These are phyloP conservation scores for Trichoderma orchidacearum DNA, from an alignment of 495 filamentous ascomycete species.

Conservation along the genomic window DNA sequence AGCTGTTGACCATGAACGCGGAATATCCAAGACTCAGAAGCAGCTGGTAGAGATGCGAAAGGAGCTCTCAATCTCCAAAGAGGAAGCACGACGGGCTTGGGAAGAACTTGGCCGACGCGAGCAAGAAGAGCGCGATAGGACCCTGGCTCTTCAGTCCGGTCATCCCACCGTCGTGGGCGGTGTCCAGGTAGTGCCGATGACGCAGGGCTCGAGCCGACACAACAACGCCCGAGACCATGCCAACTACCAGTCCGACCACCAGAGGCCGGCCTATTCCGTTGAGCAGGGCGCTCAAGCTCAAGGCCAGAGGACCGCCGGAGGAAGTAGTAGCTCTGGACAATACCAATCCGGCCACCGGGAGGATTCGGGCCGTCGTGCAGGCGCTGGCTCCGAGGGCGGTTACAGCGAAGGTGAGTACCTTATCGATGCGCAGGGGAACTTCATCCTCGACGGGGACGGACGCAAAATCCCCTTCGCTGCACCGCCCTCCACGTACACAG, in stretches of 20 bases:
- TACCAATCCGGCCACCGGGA: background rate
- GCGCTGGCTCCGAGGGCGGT: conserved; percentile 34
- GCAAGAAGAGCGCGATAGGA: conserved; percentile 91
- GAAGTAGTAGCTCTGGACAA: conserved; percentile 11
- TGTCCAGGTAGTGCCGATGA: conserved; percentile 94
- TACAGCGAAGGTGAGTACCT: conserved; percentile 46
- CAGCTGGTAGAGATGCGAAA: conserved; percentile 73
- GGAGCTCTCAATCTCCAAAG: conserved; percentile 87
- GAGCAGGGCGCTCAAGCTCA: background rate
- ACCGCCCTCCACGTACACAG: conserved; percentile 14
- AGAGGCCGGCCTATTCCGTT: conserved; percentile 16
- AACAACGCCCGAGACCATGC: conserved; percentile 31
- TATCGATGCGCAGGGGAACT: conserved; percentile 33
- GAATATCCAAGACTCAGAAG: conserved; percentile 56
- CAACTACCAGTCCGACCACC: conserved; percentile 14
- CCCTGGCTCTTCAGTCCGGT: conserved; percentile 70
- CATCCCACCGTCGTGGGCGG: conserved; percentile 80
- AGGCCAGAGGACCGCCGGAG: conserved; percentile 8
- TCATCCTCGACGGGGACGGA: conserved; percentile 31
- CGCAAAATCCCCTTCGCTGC: conserved; percentile 28
- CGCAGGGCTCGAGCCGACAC: conserved; percentile 50
- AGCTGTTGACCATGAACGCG: conserved; percentile 48
- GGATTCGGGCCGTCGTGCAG: conserved; percentile 10
- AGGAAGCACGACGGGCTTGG: conserved; percentile 92
- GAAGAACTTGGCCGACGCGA: conserved; percentile 90